A percentile compares a stretch with the other conserved stretches of the same genome.
Conservation (phyloP, 2,329 filamentous ascomycete species). For the Fusarium sp. region DNA sequence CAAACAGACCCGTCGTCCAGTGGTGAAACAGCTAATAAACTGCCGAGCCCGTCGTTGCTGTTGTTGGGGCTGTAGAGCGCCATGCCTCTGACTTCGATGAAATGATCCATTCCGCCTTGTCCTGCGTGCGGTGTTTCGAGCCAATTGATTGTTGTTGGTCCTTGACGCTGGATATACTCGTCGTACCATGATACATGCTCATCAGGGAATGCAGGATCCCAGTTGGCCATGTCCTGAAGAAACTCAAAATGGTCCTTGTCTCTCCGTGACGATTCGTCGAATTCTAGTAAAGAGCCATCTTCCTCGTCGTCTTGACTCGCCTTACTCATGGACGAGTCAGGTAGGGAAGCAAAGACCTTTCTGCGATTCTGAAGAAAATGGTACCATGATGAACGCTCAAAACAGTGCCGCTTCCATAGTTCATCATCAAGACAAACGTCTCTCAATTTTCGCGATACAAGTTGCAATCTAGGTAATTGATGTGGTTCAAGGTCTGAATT, state of each 20-base stretch:
- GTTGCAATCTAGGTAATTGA: constrained; percentile 71
- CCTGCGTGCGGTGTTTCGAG: constrained; percentile 69
- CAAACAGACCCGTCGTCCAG: constrained; percentile 90
- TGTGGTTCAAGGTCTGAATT: constrained; percentile 52
- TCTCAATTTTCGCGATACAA: constrained; percentile 74
- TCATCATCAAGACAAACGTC: constrained; percentile 76
- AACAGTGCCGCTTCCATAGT: constrained; percentile 81
- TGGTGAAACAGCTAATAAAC: constrained; percentile 74
- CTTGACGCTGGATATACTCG: constrained; percentile 87
- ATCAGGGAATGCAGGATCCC: constrained; percentile 80
- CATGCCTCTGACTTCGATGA: constrained; percentile 77
- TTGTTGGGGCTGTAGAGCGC: constrained; percentile 70
- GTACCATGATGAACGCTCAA: constrained; percentile 75
- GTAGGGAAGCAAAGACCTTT: constrained; percentile 48
- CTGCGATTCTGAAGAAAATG: constrained; percentile 63
- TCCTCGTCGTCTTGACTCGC: constrained; percentile 4
- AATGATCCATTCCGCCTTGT: constrained; percentile 56
- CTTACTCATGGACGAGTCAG: constrained; percentile 20
- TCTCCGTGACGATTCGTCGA: constrained; percentile 35
- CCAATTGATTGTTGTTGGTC: constrained; percentile 80
- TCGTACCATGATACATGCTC: constrained; percentile 87
- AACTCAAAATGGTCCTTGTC: constrained; percentile 39
- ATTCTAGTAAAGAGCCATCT: constrained; percentile 35
- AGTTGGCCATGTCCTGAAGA: constrained; percentile 74
- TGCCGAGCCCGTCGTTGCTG: constrained; percentile 58